phyloP scores from a whole-genome alignment of 805 yeast genomes.

The Starmerella davenportii region DNA sequence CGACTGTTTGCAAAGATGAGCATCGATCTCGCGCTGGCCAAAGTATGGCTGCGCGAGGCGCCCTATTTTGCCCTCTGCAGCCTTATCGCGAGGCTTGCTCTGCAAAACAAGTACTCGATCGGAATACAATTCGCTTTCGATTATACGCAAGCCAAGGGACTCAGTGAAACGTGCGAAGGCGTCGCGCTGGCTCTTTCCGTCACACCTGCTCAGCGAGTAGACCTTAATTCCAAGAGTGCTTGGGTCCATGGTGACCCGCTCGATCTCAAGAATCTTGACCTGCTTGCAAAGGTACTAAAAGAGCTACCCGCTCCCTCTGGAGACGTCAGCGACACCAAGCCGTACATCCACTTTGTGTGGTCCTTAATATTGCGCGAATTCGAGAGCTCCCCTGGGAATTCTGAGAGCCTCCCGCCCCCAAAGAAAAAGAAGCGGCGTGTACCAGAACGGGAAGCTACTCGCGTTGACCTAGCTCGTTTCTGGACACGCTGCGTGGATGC shows the following conservation, averaged over 20 bases:
- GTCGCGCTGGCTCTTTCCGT: constrained; percentile 49
- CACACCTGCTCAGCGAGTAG: constrained; percentile 20
- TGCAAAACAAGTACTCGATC: constrained; percentile 1
- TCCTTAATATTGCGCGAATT: constrained; percentile 30
- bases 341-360: constrained; percentile 21
- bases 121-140: constrained; percentile 23
- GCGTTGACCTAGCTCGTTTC: constrained; percentile 39
- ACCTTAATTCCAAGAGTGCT: constrained; percentile 13
- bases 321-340: constrained; percentile 18
- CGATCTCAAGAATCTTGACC: constrained; percentile 44
- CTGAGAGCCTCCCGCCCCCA: constrained; percentile 15
- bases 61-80: constrained; percentile 52
- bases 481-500: constrained; percentile 73
- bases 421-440: constrained; percentile 27
- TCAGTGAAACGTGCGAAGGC: constrained; percentile 62
- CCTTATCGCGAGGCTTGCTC: constrained; percentile 23
- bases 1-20: constrained; percentile 30
- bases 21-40: constrained; percentile 40
- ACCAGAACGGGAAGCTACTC: constrained; percentile 6
- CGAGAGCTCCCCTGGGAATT: background rate
- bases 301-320: constrained; percentile 23
- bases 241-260: constrained; percentile 70
- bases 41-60: constrained; percentile 79
- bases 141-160: constrained; percentile 32
- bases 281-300: constrained; percentile 41